phyloP scores from a whole-genome alignment of 768 basidiomycete species.

The Boletus subcaerulescens region DNA sequence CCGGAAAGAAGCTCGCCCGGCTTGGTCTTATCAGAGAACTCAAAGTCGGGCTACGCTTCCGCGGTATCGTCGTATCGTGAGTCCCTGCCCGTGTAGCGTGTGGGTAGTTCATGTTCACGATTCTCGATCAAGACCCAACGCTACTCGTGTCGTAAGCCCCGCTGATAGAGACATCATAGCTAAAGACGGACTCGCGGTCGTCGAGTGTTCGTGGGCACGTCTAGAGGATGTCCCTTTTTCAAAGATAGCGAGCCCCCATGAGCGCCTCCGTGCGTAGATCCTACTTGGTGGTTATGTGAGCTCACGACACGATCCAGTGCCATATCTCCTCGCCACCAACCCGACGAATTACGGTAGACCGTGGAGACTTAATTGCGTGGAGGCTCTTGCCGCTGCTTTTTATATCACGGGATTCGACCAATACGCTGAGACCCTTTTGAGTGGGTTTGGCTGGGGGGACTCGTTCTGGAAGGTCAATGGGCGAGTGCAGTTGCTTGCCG shows the following conservation, averaged over 20 bases:
- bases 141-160: constrained; percentile 71
- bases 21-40: constrained; percentile 83
- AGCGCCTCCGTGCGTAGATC: constrained; percentile 70
- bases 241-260: constrained; percentile 91
- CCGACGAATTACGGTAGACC: constrained; percentile 98
- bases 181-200: constrained; percentile 83
- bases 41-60: constrained; percentile 78
- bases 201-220: constrained; percentile 98
- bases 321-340: constrained; percentile 92
- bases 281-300: not conserved
- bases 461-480: constrained; percentile 85
- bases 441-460: constrained; percentile 87
- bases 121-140: constrained; percentile 67
- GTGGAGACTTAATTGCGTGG: constrained; percentile 93
- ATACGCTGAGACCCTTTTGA: constrained; percentile 75
- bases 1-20: constrained; percentile 87
- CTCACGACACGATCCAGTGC: constrained; percentile 52
- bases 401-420: constrained; percentile 86
- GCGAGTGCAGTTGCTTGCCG: constrained; percentile 33
- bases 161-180: constrained; percentile 79
- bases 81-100: constrained; percentile 28
- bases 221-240: constrained; percentile 91
- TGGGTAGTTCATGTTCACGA: not conserved
- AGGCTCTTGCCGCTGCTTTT: constrained; percentile 92
- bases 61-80: constrained; percentile 93